Evolutionary conservation across 495 filamentous ascomycete species (phyloP).

Genomic region (Aspergillus diversus): DNA sequence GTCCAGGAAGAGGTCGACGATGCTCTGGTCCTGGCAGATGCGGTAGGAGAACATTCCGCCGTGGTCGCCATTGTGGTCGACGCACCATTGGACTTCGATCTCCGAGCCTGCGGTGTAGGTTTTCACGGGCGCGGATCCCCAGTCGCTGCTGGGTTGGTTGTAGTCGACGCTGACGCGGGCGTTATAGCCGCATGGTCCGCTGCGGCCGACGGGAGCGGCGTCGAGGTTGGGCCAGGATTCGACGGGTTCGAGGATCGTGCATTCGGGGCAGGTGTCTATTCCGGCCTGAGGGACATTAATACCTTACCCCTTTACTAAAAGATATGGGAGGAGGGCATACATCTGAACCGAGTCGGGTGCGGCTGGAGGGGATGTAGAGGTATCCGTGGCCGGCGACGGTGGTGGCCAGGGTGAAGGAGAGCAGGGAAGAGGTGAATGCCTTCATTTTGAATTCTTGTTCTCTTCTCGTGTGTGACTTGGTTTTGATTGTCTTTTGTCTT

Average conservation of each 20-base stretch:
- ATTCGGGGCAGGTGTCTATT: conserved; percentile 58
- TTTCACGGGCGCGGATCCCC: conserved; percentile 48
- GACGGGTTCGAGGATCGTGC: conserved; percentile 60
- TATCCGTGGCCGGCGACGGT: not conserved
- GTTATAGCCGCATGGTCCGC: conserved; percentile 60
- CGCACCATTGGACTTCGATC: conserved; percentile 59
- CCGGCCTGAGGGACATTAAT: conserved; percentile 32
- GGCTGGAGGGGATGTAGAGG: not conserved
- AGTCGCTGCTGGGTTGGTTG: conserved; percentile 50
- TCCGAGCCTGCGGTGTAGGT: conserved; percentile 50
- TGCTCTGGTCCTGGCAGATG: conserved; percentile 54
- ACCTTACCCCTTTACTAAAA: not conserved
- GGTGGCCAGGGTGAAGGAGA: not conserved
- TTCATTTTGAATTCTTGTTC: not conserved
- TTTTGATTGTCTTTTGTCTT: too few relatives aligned
- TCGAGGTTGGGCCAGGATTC: conserved; percentile 54
- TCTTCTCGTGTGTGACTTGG: too few relatives aligned
- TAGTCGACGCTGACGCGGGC: conserved; percentile 59
- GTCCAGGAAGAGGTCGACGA: conserved; percentile 56
- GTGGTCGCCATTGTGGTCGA: conserved; percentile 63
- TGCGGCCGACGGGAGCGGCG: conserved; percentile 49
- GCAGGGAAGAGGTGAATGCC: not conserved
- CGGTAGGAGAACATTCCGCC: conserved; percentile 63
- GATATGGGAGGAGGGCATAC: not conserved
- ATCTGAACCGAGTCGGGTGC: not conserved